Evolutionary conservation across 371 early-diverging fungal species (phyloP).

Genomic region (Mucor velutinosus): DNA sequence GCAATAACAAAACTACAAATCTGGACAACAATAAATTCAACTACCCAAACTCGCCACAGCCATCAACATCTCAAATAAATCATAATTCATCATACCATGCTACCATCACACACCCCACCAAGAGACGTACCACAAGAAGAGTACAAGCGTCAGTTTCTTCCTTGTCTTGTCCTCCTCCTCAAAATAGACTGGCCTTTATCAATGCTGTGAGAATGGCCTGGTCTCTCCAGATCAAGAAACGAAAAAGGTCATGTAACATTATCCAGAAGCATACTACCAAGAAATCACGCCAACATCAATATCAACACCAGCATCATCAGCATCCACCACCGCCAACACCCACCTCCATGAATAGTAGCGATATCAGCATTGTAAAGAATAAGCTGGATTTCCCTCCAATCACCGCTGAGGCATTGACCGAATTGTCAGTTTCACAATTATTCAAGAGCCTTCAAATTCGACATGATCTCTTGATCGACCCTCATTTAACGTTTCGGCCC

Average conservation of each 20-base stretch:
- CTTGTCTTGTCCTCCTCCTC: slow-evolving; percentile 6
- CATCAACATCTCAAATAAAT: not conserved
- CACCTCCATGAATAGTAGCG: not conserved
- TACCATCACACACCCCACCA: not conserved
- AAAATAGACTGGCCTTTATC: slow-evolving; percentile 22
- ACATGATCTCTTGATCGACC: slow-evolving; percentile 78
- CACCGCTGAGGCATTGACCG: slow-evolving; percentile 32
- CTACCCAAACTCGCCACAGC: slow-evolving; percentile 16
- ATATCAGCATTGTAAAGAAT: slow-evolving; percentile 11
- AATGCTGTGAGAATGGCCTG: slow-evolving; percentile 22
- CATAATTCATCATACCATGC: slow-evolving; percentile 11
- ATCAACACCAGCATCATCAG: not conserved
- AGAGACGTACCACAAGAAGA: slow-evolving; percentile 4
- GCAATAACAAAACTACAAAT: not conserved
- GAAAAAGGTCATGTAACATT: not conserved
- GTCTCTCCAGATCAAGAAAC: slow-evolving; percentile 16
- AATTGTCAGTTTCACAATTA: slow-evolving; percentile 60
- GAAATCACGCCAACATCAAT: not conserved
- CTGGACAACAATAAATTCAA: not conserved
- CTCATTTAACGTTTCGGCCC: slow-evolving; percentile 74
- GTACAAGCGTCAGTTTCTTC: not conserved
- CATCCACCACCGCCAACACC: not conserved
- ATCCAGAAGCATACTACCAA: not conserved
- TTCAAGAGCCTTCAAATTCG: slow-evolving; percentile 71
- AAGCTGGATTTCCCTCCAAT: slow-evolving; percentile 31